Base-by-base conservation (phyloP, 495 filamentous ascomycete genomes). In the Beverwykella pulmonaria region DNA sequence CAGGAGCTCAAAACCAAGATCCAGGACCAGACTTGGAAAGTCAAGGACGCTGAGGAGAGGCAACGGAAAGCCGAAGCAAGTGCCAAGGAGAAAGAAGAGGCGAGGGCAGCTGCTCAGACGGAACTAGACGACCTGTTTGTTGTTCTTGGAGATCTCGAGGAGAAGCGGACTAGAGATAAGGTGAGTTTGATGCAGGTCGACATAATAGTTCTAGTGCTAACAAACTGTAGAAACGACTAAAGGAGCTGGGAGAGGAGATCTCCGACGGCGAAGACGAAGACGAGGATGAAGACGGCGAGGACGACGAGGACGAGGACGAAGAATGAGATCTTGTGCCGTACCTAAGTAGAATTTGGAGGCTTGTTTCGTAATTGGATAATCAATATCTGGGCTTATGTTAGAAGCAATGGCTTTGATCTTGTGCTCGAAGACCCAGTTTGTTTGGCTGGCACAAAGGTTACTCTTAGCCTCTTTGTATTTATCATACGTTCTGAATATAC, bases 51-150 rank as follows among this genome's bases (percentile, higher is more conserved):
- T 20, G 65, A 73, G 15, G 73, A 73, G 57, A 73, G 71, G 67
- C 57, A 71, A 47, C 59, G 55, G 14, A 69, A 72, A 60, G 59
- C 69, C 22, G 69, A 75, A 34, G 41, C 54, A 30, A 46, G 61
- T 27, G 44, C 70, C 4, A 63, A 71, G 56, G 74, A 71, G 39
- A 74, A 72, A 65, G 68, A 71, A 60, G 71, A 73, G 47, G 69
- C 65, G 44, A 73, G 69, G 64, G 64, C 69, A 53, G 59, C 61
- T 23, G 75, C 70, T 15, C 71, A 76, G 68, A 74, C 73, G 30
- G 76, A 79, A 62, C 48, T 78, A 52, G 77, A 79, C 66, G 75
- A 77, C 53, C 68, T 79, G 67, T 74, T 79, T 61, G 70, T 79
- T 8, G 67, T 77, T 9, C 70, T 78, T 54, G 71, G 67, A 3